These are phyloP conservation scores for Alternaria sp. DNA, from an alignment of 2,329 filamentous ascomycete species.

Conservation along the genomic window DNA sequence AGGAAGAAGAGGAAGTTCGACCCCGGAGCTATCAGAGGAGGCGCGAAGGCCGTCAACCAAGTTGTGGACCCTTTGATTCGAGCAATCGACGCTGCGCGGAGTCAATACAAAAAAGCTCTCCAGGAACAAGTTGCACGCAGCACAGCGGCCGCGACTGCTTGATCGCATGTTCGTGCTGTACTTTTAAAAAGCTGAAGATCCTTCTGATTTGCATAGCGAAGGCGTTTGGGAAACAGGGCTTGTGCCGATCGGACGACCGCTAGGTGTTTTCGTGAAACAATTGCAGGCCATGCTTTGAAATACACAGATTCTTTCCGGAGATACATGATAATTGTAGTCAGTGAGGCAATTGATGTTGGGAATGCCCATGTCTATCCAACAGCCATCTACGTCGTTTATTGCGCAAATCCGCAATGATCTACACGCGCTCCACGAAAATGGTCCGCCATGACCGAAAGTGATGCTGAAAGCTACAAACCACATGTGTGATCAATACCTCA, in stretches of 20 bases:
- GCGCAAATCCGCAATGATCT: background rate
- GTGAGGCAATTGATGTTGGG: background rate
- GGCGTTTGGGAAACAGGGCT: conserved; percentile 25
- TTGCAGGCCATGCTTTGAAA: background rate
- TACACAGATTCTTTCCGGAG: background rate
- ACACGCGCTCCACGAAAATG: background rate
- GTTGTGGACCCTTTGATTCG: conserved; percentile 77
- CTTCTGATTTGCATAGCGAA: conserved; percentile 40
- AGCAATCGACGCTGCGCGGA: conserved; percentile 72
- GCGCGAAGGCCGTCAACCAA: conserved; percentile 74
- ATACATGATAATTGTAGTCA: background rate
- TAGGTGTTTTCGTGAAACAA: background rate
- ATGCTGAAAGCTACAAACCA: background rate
- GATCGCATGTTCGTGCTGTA: too few species aligned
- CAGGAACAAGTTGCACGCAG: conserved; percentile 59
- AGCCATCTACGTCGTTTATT: background rate
- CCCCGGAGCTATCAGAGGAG: conserved; percentile 72
- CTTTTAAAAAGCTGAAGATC: background rate
- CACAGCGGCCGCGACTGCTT: background rate
- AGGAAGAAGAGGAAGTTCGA: conserved; percentile 76
- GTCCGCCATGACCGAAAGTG: background rate
- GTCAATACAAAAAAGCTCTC: conserved; percentile 74
- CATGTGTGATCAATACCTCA: background rate
- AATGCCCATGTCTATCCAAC: background rate
- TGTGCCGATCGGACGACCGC: background rate